Evolutionary conservation across 306 rosid genomes (phyloP), one percentile per base, ranked within the genome.

Genomic region (Rosa rugosa): DNA sequence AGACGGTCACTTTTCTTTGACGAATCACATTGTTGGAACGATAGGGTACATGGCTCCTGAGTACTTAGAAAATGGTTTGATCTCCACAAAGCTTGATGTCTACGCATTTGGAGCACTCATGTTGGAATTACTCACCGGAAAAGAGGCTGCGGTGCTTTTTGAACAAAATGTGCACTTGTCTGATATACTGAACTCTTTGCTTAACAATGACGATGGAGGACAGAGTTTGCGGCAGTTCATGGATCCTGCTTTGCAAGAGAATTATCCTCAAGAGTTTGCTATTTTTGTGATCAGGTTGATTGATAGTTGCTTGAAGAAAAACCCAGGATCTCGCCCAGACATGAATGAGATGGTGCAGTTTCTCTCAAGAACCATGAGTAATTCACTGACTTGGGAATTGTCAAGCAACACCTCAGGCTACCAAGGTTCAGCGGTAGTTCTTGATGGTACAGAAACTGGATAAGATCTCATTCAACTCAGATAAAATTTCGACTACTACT

Each of bases 21-120:
- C 99, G 10, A 84, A 87, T 73, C 96, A 93, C 84, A 91, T 95
- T 69, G 93, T 95, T 64, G 97, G 99, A 44, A 95, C 91, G 46
- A 85, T 92, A 83, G 98, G 99, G 62, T 95, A 90, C 75, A 88
- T 93, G 97, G 92, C 98, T 68, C 98, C 98, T 0, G 99, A 95
- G 88, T 93, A 93, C 83, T 76, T 92, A 76, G 98, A 92, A 83
- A 69, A 93, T 53, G 99, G 99, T 44, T 20, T 95, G 67, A 81
- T 93, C 1, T 95, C 99, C 20, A 84, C 94, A 20, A 92, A 90
- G 80, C 81, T 92, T 72, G 99, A 90, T 86, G 96, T 93, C 27
- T 92, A 92, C 72, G 86, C 97, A 60, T 92, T 95, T 82, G 97
- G 97, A 71, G 85, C 88, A 50, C 76, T 93, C 47, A 64, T 91